Base-by-base conservation (phyloP, 2,329 filamentous ascomycete species). In the Westerdykella aurantiaca region DNA sequence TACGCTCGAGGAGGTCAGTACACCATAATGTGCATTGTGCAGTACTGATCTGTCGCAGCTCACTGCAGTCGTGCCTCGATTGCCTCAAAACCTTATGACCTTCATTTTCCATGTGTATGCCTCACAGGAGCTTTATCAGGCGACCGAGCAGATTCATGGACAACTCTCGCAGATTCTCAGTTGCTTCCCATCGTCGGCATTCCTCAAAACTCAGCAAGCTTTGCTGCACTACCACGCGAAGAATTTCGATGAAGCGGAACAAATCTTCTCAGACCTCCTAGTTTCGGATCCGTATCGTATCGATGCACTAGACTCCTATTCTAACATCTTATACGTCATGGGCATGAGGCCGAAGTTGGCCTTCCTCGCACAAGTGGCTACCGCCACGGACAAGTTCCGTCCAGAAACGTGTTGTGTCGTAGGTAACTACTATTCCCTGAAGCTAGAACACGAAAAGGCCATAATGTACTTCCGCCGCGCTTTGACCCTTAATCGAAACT, bases 401-500 rank as follows among this genome's bases (percentile, higher is more conserved):
- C 91, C 93, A 0, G 93, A 98, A 67, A 95, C 93, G 0, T 97
- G 93, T 61, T 94, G 94, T 42, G 91, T 97, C 0, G 85, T 97
- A 18, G 93, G 93, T 4, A 98, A 98, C 64, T 97, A 97, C 71
- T 98, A 96, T 70, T 94, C 88, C 0, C 72, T 96, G 1, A 82
- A 95, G 48, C 95, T 90, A 0, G 85, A 94, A 64, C 93, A 98
- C 64, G 93, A 98, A 66, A 98, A 98, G 64, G 91, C 93, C 0
- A 90, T 98, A 42, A 89, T 96, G 71, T 97, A 97, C 69, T 98
- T 98, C 72, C 85, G 93, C 3, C 84, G 93, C 17, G 93, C 93
- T 0, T 71, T 98, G 16, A 94, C 88, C 0, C 75, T 98, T 0
- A 93, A 98, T 63, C 83, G 91, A 9, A 85, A 83, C 21, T 98